Conservation (phyloP, 768 basidiomycete species). For the Kwoniella europaea region DNA sequence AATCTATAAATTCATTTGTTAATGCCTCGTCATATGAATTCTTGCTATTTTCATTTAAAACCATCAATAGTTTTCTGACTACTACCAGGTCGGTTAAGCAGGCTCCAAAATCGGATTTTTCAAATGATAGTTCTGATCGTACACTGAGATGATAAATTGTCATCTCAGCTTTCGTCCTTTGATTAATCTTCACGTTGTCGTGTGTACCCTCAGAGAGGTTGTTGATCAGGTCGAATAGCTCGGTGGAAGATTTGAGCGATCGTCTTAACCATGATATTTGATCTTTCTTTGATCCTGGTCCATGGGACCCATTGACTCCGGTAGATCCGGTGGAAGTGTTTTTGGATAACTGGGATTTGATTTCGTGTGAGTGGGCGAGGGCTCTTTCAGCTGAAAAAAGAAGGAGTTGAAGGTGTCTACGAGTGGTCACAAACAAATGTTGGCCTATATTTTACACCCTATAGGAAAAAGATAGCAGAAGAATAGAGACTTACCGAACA, state of each 20-base stretch:
- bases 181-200: constrained; percentile 68
- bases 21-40: constrained; percentile 81
- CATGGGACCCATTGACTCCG: too few species aligned
- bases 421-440: too few species aligned
- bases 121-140: constrained; percentile 80
- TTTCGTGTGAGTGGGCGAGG: constrained; percentile 86
- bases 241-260: constrained; percentile 39
- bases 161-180: constrained; percentile 67
- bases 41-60: constrained; percentile 60
- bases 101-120: constrained; percentile 73
- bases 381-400: constrained; percentile 91
- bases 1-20: constrained; percentile 79
- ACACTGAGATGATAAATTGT: constrained; percentile 78
- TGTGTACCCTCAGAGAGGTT: constrained; percentile 67
- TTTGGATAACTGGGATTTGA: constrained; percentile 63
- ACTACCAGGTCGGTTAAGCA: constrained; percentile 75
- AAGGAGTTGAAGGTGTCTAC: constrained; percentile 65
- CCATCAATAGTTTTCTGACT: constrained; percentile 69
- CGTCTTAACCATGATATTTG: constrained; percentile 54
- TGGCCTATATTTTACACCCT: too few species aligned
- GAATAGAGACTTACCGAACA: constrained; percentile 71
- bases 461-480: too few species aligned
- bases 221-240: constrained; percentile 61
- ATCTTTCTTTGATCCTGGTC: constrained; percentile 29
- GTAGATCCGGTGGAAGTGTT: constrained; percentile 59